Base-by-base conservation (phyloP, 2,329 filamentous ascomycete genomes). In the Trichoderma simmonsii region DNA sequence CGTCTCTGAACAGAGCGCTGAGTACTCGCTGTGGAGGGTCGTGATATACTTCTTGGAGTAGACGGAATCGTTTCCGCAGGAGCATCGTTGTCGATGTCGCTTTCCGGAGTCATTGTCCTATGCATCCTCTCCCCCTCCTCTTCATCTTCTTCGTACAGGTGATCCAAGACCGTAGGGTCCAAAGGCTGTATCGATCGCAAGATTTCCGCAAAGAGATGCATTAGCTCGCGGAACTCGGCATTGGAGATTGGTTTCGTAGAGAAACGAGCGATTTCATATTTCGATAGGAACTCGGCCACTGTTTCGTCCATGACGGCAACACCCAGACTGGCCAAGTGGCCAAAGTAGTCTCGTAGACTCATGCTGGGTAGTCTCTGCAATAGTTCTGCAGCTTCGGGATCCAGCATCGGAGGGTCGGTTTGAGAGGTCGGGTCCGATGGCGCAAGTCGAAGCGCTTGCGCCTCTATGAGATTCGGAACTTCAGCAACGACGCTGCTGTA, bases 401-500 rank as follows among this genome's bases (percentile, higher is more conserved):
- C 91, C 2, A 92, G 87, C 26, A 86, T 78, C 18, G 82, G 83
- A 9, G 82, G 81, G 3, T 81, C 80, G 21, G 78, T 77, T 43
- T 77, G 77, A 21, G 83, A 83, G 39, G 77, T 80, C 43, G 80
- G 83, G 74, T 83, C 85, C 0, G 85, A 84, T 34, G 91, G 93
- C 0, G 92, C 93, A 48, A 97, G 87, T 0, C 93, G 94, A n/a
- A 98, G 89, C 1, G 94, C 95, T 80, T 95, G 95, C 11, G 93
- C 95, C 83, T 98, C 95, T 74, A 98, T 93, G 32, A 98, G 86
- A 78, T 97, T 92, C 1, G 95, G 93, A 28, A 99, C 86, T 81
- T 98, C 95, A 48, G 88, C 86, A 21, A 98, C 86, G 28, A 99
- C 93, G 2, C 90, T 90, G 76, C 86, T 87, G 81, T 97, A 98